These are phyloP conservation scores for Chlorella vulgaris DNA, from an alignment of 139 green algal species.

Conservation along the genomic window DNA sequence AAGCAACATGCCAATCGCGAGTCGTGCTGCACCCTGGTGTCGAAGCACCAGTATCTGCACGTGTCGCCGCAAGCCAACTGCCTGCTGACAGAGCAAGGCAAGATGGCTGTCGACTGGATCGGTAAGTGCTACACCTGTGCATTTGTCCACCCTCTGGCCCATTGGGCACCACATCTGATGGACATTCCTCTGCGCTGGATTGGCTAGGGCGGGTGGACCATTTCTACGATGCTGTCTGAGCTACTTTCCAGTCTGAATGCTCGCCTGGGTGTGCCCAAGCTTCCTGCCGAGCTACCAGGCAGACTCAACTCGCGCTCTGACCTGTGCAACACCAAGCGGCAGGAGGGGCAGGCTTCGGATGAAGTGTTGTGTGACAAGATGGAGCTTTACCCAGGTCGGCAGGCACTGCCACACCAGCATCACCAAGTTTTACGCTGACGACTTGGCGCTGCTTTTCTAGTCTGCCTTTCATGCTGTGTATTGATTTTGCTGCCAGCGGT, in stretches of 20 bases:
- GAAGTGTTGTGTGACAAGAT: not conserved
- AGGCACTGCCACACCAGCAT: constrained; percentile 6
- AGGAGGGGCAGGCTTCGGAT: not conserved
- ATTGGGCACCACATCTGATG: not conserved
- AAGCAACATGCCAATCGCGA: not conserved
- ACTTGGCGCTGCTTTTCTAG: constrained; percentile 5
- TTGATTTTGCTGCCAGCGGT: too few relatives aligned
- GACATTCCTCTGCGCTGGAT: constrained; percentile 8
- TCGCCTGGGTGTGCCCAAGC: constrained; percentile 3
- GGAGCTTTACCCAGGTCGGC: not conserved
- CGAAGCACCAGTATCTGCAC: constrained; percentile 23
- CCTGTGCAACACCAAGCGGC: not conserved
- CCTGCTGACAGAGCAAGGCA: not conserved
- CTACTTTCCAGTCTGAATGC: not conserved
- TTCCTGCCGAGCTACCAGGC: constrained; percentile 3
- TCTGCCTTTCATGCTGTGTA: too few relatives aligned
- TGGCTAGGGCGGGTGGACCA: constrained; percentile 14
- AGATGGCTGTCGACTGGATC: too few relatives aligned
- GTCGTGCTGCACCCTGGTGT: not conserved
- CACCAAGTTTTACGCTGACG: not conserved
- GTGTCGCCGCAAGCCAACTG: not conserved
- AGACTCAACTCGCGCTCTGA: not conserved
- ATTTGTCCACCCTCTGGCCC: not conserved
- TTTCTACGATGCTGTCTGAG: constrained; percentile 4
- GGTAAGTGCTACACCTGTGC: not conserved